Percentiles rank a stretch among this genome's conserved stretches.
These are phyloP conservation scores for Prillingera fragicola DNA, from an alignment of 1,284 basidiomycete species.

Conservation along the genomic window DNA sequence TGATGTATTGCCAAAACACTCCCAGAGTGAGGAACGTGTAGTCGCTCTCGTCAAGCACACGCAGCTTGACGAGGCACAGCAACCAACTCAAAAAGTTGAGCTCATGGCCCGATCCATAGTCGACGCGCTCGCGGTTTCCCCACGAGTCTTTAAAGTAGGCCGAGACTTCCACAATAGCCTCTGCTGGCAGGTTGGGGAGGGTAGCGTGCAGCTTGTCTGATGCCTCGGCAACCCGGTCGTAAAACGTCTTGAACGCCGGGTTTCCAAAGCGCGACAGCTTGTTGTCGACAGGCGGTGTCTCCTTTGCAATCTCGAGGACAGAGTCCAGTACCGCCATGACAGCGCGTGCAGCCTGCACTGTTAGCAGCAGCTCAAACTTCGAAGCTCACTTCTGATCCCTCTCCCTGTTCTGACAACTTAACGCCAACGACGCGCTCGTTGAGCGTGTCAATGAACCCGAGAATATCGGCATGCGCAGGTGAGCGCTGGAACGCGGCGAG, in stretches of 20 bases:
- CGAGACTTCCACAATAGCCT: conserved; percentile 62
- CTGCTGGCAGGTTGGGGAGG: conserved; percentile 57
- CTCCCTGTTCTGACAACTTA: conserved; percentile 65
- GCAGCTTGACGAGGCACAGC: conserved; percentile 76
- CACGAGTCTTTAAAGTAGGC: conserved; percentile 81
- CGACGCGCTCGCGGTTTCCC: conserved; percentile 88
- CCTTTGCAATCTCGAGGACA: conserved; percentile 62
- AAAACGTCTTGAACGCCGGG: conserved; percentile 88
- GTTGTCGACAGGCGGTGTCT: conserved; percentile 83
- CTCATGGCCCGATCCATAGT: conserved; percentile 99
- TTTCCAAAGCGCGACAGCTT: conserved; percentile 92
- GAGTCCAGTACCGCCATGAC: conserved; percentile 61
- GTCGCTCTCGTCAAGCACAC: conserved; percentile 63
- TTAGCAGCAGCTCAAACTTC: conserved; percentile 6
- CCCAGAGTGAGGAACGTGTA: conserved; percentile 70
- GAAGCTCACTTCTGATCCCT: conserved; percentile 56
- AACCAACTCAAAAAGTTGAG: conserved; percentile 96
- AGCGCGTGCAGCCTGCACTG: conserved; percentile 62
- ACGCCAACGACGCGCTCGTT: conserved; percentile 72
- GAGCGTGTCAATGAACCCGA: conserved; percentile 67
- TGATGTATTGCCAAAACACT: conserved; percentile 90
- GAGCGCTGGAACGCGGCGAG: conserved; percentile 77
- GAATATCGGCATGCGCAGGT: conserved; percentile 62
- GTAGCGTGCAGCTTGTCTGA: conserved; percentile 51
- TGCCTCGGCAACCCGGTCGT: conserved; percentile 66